These are phyloP conservation scores for Monosporascus cannonballus DNA, from an alignment of 2,329 filamentous ascomycete species.

Conservation along the genomic window DNA sequence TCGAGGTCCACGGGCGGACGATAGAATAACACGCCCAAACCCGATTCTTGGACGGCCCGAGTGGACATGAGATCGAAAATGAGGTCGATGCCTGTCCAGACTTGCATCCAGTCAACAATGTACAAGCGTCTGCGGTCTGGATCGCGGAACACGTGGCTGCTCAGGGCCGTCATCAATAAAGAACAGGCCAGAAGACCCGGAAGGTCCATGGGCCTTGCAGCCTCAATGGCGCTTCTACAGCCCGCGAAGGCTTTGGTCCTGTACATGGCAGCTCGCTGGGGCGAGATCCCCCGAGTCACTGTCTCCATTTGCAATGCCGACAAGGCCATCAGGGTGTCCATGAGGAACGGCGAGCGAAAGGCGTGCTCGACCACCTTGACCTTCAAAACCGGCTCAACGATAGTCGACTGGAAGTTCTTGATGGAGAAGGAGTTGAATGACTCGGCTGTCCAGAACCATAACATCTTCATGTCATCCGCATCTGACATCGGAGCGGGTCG, in stretches of 20 bases:
- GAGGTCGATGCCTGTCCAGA: slow-evolving; percentile 48
- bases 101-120: slow-evolving; percentile 49
- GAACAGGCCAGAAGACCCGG: slow-evolving; percentile 47
- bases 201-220: slow-evolving; percentile 37
- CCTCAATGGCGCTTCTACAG: slow-evolving; percentile 45
- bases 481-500: slow-evolving; percentile 28
- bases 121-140: slow-evolving; percentile 37
- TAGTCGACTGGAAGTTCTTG: slow-evolving; percentile 26
- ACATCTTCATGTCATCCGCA: slow-evolving; percentile 42
- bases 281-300: slow-evolving; percentile 32
- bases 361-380: slow-evolving; percentile 43
- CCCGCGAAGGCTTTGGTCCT: slow-evolving; percentile 44
- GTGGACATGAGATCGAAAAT: slow-evolving; percentile 37
- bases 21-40: slow-evolving; percentile 41
- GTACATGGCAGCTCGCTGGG: slow-evolving; percentile 35
- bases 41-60: slow-evolving; percentile 30
- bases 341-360: slow-evolving; percentile 46
- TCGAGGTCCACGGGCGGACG: slow-evolving; percentile 43
- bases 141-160: slow-evolving; percentile 46
- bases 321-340: slow-evolving; percentile 48
- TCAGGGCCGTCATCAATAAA: slow-evolving; percentile 44
- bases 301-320: slow-evolving; percentile 43
- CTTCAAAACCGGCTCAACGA: slow-evolving; percentile 38
- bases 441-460: slow-evolving; percentile 48
- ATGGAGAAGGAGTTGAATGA: slow-evolving; percentile 42